Evolutionary conservation across 805 yeast species (phyloP), one percentile per base, ranked within the genome.

Genomic region (Candida anglica): DNA sequence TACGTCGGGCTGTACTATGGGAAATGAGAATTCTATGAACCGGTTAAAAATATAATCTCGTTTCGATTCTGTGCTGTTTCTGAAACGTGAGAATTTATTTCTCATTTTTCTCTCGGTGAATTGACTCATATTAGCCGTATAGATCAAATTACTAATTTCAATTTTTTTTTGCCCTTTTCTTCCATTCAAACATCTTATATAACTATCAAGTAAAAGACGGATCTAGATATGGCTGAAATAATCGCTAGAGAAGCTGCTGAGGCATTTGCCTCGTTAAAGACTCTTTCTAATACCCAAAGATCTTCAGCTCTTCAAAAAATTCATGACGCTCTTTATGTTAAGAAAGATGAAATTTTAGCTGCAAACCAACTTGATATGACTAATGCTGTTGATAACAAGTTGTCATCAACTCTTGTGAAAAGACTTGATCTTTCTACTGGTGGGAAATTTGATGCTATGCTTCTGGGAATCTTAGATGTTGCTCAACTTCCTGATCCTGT

Each of bases 391-490:
- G 56, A 65, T n/a, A 69, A 75, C 29, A 73, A 77, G 5, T 61
- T 91, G 20, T 69, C 93, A 0, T 59, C 79, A 0, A 75, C 97
- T 1, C 65, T 93, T 46, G 66, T 89, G 33, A 89, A 86, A 53
- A 72, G 99, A 47, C 69, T 93, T 11, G 98, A 94, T 55, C 67
- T 93, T 25, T 73, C 85, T 30, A 77, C 73, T 42, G 79, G 81
- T 34, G 96, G 84, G 39, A 93, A 94, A 58, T 93, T 77, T 52
- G 98, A 89, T 42, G 68, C 85, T 18, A 93, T 93, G 99, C 74
- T 91, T 33, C 93, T 88, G 54, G 99, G 99, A 17, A 80, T 93
- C 11, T 66, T 83, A 30, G 98, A 93, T 47, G 98, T 93, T 14
- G 93, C 96, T 2, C 73, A 73, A 3, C 70, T 93, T 34, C 85